phyloP scores from a whole-genome alignment of 768 basidiomycete genomes.

The Lactifluus pinguis region DNA sequence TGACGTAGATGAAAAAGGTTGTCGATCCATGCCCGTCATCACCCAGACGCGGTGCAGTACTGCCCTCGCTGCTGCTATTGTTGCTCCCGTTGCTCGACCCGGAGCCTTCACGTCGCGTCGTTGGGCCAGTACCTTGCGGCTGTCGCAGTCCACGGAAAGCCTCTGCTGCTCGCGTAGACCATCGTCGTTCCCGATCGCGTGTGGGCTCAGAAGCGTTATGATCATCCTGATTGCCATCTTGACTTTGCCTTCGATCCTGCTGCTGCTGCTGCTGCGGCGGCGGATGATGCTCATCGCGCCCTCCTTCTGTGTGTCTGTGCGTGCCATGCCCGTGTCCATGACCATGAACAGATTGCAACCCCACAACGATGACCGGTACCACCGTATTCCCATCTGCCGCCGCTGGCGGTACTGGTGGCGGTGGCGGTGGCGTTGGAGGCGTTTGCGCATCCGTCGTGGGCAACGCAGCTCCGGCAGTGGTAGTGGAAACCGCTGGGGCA shows the following conservation, averaged over 20 bases:
- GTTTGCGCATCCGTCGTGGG: slow-evolving; percentile 5
- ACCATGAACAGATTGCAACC: slow-evolving; percentile 63
- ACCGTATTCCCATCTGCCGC: slow-evolving; percentile 32
- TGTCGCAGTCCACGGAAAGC: slow-evolving; percentile 48
- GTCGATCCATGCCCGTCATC: slow-evolving; percentile 34
- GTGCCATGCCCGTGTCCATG: slow-evolving; percentile 20
- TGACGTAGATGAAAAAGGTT: slow-evolving; percentile 87
- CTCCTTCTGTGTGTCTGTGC: slow-evolving; percentile 1
- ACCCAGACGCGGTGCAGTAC: not conserved
- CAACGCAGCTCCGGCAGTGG: not conserved
- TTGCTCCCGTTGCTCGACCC: not conserved
- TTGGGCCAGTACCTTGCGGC: slow-evolving; percentile 13
- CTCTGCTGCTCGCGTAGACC: slow-evolving; percentile 57
- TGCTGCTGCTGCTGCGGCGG: not conserved
- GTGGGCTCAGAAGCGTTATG: not conserved
- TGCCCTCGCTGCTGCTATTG: not conserved
- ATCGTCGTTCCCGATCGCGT: slow-evolving; percentile 29
- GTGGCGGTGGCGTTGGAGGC: not conserved
- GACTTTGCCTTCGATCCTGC: not conserved
- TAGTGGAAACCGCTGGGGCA: not conserved
- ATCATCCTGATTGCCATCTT: not conserved
- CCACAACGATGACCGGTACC: slow-evolving; percentile 78
- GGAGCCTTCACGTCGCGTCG: slow-evolving; percentile 20
- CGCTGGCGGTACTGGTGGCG: too few relatives aligned
- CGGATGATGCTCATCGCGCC: not conserved